Evolutionary conservation across 2,329 filamentous ascomycete genomes (phyloP), one percentile per base, ranked within the genome.

Genomic region (Colletotrichum simmondsii): DNA sequence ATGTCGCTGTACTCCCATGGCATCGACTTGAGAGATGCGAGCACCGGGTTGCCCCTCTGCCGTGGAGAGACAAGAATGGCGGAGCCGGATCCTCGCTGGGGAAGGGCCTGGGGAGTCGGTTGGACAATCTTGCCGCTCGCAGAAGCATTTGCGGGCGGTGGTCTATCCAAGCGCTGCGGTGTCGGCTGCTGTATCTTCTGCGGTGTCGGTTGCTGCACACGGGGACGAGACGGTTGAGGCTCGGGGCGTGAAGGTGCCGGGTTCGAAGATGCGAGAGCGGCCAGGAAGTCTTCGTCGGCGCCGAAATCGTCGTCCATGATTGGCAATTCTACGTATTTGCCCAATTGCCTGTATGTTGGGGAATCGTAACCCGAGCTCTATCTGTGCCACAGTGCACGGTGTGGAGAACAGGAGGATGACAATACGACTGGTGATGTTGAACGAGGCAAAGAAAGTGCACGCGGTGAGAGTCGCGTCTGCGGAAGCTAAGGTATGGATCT

Each of bases 1-100:
- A 98, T 98, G 79, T 98, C 96, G 74, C 94, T 95, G 82, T 98
- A 98, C 83, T 99, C 97, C 97, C 97, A 99, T 0, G 95, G 90
- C 71, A 97, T 88, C 1, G 93, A 92, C 73, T 93, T 92, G 77
- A 99, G 90, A 82, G 92, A 91, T 66, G 94, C 93, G 35, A 99
- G 86, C 62, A 98, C 93, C 0, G 97, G 97, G 78, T 99, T 99
- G 74, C 96, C 97, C 83, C 97, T 97, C 82, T 99, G 95, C 53
- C 95, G 92, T 19, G 94, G 93, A 46, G 95, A 98, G 35, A 98
- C 95, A 24, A 97, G 88, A 76, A 98, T 97, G 5, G 93, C 91
- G 19, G 94, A 95, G 4, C 93, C 92, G 2, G 90, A 83, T 8
- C 86, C 86, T 60, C 86, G 85, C 74, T 90, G 89, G 0, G 94